A percentile compares a stretch with the other conserved stretches of the same genome.
Conservation (phyloP, 1,284 basidiomycete genomes). For the Leccinum huronense region DNA sequence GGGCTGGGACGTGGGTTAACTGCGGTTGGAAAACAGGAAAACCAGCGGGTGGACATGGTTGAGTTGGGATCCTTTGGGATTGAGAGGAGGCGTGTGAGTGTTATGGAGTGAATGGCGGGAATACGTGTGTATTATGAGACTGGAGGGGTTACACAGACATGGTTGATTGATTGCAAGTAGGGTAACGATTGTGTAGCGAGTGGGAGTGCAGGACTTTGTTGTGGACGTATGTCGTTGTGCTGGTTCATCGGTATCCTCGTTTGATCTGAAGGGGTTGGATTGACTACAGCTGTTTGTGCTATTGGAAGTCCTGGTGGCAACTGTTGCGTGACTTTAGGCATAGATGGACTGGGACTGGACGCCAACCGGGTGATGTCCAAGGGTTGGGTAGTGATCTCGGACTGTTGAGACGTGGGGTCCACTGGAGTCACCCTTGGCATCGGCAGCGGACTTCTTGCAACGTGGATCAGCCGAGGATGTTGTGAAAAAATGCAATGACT, state of each 20-base stretch:
- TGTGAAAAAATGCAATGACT: conserved; percentile 24
- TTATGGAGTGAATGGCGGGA: conserved; percentile 16
- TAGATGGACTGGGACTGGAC: conserved; percentile 5
- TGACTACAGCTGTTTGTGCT: conserved; percentile 4
- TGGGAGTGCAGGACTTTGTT: conserved; percentile 9
- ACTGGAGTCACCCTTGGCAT: conserved; percentile 60
- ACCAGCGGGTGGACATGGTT: conserved; percentile 18
- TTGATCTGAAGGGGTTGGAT: conserved; percentile 7
- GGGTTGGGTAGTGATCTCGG: conserved; percentile 7
- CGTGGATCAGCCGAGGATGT: conserved; percentile 23
- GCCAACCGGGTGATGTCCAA: conserved; percentile 1
- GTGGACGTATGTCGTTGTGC: conserved; percentile 1
- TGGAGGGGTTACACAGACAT: conserved; percentile 19
- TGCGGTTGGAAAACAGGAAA: conserved; percentile 26
- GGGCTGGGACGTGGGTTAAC: conserved; percentile 9
- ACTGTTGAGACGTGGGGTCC: conserved; percentile 26
- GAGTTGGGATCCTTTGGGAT: conserved; percentile 19
- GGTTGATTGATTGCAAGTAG: conserved; percentile 20
- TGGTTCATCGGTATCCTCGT: not conserved
- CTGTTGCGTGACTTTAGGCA: not conserved
- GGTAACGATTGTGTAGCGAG: conserved; percentile 14
- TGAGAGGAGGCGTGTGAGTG: not conserved
- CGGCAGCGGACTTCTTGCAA: conserved; percentile 51
- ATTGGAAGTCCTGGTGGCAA: conserved; percentile 6
- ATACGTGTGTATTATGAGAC: conserved; percentile 23